A percentile compares a stretch with the other conserved stretches of the same genome.
These are phyloP conservation scores for Pyricularia sp. DNA, from an alignment of 2,329 filamentous ascomycete species.

Conservation along the genomic window DNA sequence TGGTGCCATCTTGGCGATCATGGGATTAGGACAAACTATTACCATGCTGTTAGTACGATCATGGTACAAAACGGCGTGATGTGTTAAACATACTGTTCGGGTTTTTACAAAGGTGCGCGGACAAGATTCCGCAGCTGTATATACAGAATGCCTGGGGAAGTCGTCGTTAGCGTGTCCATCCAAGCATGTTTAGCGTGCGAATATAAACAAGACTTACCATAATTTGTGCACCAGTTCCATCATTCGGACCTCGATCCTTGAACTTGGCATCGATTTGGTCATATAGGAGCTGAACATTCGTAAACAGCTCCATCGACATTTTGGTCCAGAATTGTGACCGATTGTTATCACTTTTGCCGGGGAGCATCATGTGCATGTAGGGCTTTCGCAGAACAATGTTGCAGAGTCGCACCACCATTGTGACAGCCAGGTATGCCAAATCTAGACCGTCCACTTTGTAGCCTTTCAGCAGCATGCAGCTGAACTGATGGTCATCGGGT, in stretches of 20 bases:
- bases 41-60: neutral
- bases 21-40: constrained; percentile 29
- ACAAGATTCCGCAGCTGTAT: constrained; percentile 40
- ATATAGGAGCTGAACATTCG: constrained; percentile 34
- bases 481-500: constrained; percentile 39
- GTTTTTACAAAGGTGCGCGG: constrained; percentile 39
- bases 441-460: constrained; percentile 40
- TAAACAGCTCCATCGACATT: constrained; percentile 35
- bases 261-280: constrained; percentile 40
- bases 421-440: constrained; percentile 43
- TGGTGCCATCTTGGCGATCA: constrained; percentile 27
- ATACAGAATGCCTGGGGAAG: constrained; percentile 33
- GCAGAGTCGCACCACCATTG: constrained; percentile 45
- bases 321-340: constrained; percentile 24
- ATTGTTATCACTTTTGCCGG: constrained; percentile 9
- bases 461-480: constrained; percentile 27
- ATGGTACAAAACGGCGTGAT: neutral
- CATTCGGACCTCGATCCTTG: constrained; percentile 30
- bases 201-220: constrained; percentile 24
- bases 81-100: constrained; percentile 8
- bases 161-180: neutral
- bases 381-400: constrained; percentile 46
- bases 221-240: constrained; percentile 41
- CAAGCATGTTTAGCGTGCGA: neutral
- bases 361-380: constrained; percentile 41